These are phyloP conservation scores for Arabidopsis lyrata DNA, from an alignment of 441 rosid genomes.

Conservation along the genomic window DNA sequence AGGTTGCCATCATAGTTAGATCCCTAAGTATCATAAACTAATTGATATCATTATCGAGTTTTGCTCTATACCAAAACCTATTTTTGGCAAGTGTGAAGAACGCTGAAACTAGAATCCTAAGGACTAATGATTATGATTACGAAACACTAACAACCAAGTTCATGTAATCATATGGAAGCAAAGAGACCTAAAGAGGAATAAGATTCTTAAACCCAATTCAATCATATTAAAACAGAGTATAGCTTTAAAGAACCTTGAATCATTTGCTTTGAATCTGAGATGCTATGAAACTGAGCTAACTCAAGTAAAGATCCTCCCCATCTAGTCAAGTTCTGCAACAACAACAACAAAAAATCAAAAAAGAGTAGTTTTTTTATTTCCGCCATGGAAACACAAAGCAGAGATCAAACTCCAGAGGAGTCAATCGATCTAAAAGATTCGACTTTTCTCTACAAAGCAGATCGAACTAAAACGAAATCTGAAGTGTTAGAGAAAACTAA, in stretches of 20 bases:
- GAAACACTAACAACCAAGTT: neutral
- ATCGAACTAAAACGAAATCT: slow-evolving; percentile 11
- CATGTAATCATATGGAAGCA: too few relatives aligned
- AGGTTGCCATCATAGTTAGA: neutral
- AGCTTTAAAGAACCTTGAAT: slow-evolving; percentile 59
- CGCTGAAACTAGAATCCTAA: neutral
- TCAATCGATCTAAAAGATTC: neutral
- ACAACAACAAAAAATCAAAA: neutral
- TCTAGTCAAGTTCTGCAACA: slow-evolving; percentile 71
- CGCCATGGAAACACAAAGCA: slow-evolving; percentile 2
- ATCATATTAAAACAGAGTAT: neutral
- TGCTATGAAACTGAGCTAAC: slow-evolving; percentile 81
- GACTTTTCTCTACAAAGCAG: neutral
- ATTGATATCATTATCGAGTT: neutral
- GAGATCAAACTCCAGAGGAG: neutral
- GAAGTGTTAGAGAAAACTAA: slow-evolving; percentile 42
- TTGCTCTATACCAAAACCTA: neutral
- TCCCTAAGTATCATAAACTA: slow-evolving; percentile 1
- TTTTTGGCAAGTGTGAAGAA: neutral
- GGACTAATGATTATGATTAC: neutral
- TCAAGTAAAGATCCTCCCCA: slow-evolving; percentile 93
- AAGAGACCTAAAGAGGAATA: neutral
- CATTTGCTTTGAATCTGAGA: slow-evolving; percentile 71
- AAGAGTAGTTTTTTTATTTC: too few relatives aligned
- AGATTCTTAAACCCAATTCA: neutral